phyloP scores from a whole-genome alignment of 495 filamentous ascomycete genomes.

The Copromyces sp. region DNA sequence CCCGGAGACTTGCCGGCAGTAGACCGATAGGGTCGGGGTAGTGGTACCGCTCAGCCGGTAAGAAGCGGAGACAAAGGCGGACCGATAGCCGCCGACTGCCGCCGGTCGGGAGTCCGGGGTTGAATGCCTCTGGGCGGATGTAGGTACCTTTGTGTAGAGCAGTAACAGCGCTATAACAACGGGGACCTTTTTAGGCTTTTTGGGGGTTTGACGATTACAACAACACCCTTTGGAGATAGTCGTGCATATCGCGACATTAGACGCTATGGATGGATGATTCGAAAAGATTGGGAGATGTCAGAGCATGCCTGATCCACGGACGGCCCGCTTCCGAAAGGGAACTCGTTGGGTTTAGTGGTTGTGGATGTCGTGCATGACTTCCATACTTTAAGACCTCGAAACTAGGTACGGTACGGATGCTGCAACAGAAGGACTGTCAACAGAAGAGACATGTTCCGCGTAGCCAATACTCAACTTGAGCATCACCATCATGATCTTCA shows the following conservation, averaged over 20 bases:
- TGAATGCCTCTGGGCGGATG: not conserved
- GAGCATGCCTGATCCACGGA: not conserved
- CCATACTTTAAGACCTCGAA: no score
- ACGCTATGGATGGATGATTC: not conserved
- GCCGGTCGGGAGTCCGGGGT: not conserved
- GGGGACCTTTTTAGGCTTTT: not conserved
- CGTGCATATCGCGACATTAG: not conserved
- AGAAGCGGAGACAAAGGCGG: not conserved
- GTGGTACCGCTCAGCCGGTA: not conserved
- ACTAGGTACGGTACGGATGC: not conserved
- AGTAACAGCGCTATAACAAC: not conserved
- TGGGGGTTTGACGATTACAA: no score
- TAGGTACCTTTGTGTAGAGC: not conserved
- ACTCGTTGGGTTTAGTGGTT: not conserved
- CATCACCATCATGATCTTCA: not conserved
- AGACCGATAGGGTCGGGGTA: not conserved
- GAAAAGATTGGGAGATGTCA: not conserved
- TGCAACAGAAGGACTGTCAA: not conserved
- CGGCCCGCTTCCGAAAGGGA: not conserved
- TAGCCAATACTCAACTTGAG: not conserved
- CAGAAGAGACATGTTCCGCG: not conserved
- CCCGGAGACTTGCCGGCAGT: not conserved
- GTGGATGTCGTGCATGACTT: not conserved
- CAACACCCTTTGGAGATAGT: not conserved
- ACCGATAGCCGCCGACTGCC: not conserved